Evolutionary conservation across 768 basidiomycete genomes (phyloP), one percentile per base, ranked within the genome.

Genomic region (Dacryopinax spathularia): DNA sequence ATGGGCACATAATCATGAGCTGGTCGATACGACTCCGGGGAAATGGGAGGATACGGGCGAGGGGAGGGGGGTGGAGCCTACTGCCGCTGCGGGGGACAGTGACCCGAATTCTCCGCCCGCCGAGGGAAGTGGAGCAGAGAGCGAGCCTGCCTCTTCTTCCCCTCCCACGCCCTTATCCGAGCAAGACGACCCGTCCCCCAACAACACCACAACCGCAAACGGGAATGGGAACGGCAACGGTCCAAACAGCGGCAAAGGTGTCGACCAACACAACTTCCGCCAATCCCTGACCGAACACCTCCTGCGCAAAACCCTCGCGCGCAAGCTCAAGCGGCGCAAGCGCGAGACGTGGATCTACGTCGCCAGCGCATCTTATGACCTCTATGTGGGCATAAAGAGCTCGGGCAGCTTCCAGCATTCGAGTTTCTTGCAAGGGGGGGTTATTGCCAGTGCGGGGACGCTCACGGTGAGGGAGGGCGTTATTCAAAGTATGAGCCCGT

Each of bases 291-390:
- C 78, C 60, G 80, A 85, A 61, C 75, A 78, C 61, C 65, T 86
- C 59, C 70, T 86, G 60, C 72, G 82, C 60, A 85, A 84, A 72
- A 85, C 83, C 0, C 75, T 86, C 10, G 22, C 48, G 5, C 48
- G 48, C 25, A 10, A 29, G 13, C 25, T 56, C 25, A 10, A 29
- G 10, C 10, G 22, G 39, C 16, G 7, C 13, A 74, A 75, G 65
- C 74, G 77, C 34, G 82, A 86, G 70, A 84, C 83, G 1, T 87
- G 85, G 85, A 85, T 88, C 34, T 87, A 85, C 70, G 82, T 83
- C 9, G 76, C 82, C 60, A 84, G 84, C 68, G 67, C 79, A 71
- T 59, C 70, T 60, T 34, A 81, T 71, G 84, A 86, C 66, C 74
- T 86, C 15, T 88, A 82, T 70, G 75, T 88, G 56, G 86, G 84